Percentiles rank a stretch among this genome's conserved stretches.
Conservation (phyloP, 2,329 filamentous ascomycete species). For the Aspergillus pseudoterreus region DNA sequence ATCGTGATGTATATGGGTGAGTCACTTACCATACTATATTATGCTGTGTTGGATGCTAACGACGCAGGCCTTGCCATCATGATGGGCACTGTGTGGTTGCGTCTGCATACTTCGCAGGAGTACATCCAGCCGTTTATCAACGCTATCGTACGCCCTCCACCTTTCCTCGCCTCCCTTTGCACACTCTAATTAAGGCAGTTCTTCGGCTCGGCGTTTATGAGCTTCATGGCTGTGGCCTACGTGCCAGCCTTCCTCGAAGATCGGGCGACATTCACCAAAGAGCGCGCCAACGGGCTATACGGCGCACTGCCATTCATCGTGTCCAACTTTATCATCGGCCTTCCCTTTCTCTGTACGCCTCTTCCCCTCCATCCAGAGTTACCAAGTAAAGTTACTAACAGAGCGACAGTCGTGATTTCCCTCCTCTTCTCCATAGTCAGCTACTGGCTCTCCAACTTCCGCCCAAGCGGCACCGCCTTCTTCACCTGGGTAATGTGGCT, state of each 20-base stretch:
- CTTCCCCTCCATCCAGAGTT: not conserved
- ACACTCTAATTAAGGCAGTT: constrained; percentile 40
- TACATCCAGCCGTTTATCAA: constrained; percentile 81
- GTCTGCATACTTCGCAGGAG: constrained; percentile 63
- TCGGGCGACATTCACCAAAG: constrained; percentile 67
- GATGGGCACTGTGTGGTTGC: constrained; percentile 85
- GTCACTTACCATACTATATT: not conserved
- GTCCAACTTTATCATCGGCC: constrained; percentile 76
- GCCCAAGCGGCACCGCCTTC: constrained; percentile 62
- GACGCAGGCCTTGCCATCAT: constrained; percentile 66
- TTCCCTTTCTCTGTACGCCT: constrained; percentile 67
- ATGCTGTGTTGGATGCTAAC: not conserved
- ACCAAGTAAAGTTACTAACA: constrained; percentile 9
- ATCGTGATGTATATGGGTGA: constrained; percentile 73
- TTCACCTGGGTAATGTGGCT: constrained; percentile 79
- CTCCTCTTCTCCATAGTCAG: constrained; percentile 70
- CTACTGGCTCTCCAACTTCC: constrained; percentile 79
- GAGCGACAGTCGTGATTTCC: constrained; percentile 59
- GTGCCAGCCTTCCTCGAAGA: constrained; percentile 82
- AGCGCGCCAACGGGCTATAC: constrained; percentile 77
- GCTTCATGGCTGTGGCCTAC: constrained; percentile 80
- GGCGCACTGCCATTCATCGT: constrained; percentile 68
- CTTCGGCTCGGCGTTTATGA: constrained; percentile 72
- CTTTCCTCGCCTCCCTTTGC: not conserved
- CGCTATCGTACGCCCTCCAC: constrained; percentile 55